Base-by-base conservation (phyloP, 2,329 filamentous ascomycete genomes). In the Fusarium keratoplasticum region DNA sequence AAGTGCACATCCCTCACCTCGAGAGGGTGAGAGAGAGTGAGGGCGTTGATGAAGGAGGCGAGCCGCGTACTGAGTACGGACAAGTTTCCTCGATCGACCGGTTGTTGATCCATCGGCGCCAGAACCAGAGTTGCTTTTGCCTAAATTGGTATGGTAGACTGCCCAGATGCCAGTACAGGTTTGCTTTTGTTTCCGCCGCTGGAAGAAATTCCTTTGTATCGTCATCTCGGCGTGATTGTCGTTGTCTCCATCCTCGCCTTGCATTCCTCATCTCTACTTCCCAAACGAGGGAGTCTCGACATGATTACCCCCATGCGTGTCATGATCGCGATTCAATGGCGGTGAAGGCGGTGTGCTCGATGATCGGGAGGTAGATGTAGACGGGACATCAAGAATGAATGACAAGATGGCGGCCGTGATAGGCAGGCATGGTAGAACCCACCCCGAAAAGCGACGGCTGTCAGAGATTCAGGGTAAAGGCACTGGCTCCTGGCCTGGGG, bases 131-230 rank as follows among this genome's bases (percentile, higher is more conserved):
- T 64, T 64, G 50, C 50, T 64, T 57, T 42, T 64, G 54, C 22
- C 18, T 31, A 8, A n/a, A 38, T 29, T 58, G n/a, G 42, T 47
- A 47, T 44, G n/a, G 42, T 47, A 25, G n/a, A 38, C 36, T 47
- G 25, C 31, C 11, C 59, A 61, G 31, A 55, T 62, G 36, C 29
- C 36, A n/a, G 31, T 25, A 22, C 25, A 52, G 27, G 18, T 55
- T 58, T 71, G 38, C 54, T 68, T 63, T 44, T 71, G 54, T 47
- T 55, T 22, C 61, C 22, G 50, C 63, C 25, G 55, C 33, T 40
- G 20, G 40, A 14, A 58, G 54, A 70, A 54, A 40, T 73, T 73
- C 71, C 71, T 74, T 74, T 64, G 64, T 59, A 61, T 69, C 55
- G 54, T 71, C 68, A 61, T 71, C 22, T 71, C 62, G 47, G 58